A percentile compares a stretch with the other conserved stretches of the same genome.
Evolutionary conservation across 2,329 filamentous ascomycete species (phyloP).

Genomic region (Aspergillus proliferans): DNA sequence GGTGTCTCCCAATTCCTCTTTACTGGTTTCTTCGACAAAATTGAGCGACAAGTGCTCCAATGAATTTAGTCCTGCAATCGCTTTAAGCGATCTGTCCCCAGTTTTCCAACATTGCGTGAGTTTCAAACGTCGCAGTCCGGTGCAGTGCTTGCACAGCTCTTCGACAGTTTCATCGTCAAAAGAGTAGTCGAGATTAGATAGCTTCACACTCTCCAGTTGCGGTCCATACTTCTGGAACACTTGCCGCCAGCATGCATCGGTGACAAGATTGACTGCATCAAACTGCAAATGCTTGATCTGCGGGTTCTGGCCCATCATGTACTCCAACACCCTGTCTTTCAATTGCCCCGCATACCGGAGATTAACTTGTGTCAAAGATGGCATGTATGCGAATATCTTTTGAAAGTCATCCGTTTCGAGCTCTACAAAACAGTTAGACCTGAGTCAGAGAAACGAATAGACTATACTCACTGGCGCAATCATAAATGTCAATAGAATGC

Average conservation of each 20-base stretch:
- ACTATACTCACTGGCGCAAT: conserved; percentile 48
- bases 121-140: conserved; percentile 68
- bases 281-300: conserved; percentile 68
- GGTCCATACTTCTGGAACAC: conserved; percentile 62
- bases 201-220: conserved; percentile 61
- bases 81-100: conserved; percentile 57
- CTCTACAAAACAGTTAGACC: conserved; percentile 41
- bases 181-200: conserved; percentile 78
- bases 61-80: conserved; percentile 55
- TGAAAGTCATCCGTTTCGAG: conserved; percentile 71
- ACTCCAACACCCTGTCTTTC: conserved; percentile 77
- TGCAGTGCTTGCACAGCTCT: conserved; percentile 58
- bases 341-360: conserved; percentile 84
- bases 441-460: background rate
- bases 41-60: conserved; percentile 73
- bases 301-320: conserved; percentile 66
- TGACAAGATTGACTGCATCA: conserved; percentile 76
- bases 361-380: conserved; percentile 63
- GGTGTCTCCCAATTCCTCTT: conserved; percentile 55
- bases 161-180: conserved; percentile 66
- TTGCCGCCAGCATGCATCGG: conserved; percentile 66
- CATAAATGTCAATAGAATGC: conserved; percentile 53
- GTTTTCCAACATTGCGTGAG: conserved; percentile 73
- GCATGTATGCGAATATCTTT: conserved; percentile 70
- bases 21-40: conserved; percentile 51